These are phyloP conservation scores for Kurtzmaniella quercitrusa DNA, from an alignment of 1,139 yeast genomes.

Conservation along the genomic window DNA sequence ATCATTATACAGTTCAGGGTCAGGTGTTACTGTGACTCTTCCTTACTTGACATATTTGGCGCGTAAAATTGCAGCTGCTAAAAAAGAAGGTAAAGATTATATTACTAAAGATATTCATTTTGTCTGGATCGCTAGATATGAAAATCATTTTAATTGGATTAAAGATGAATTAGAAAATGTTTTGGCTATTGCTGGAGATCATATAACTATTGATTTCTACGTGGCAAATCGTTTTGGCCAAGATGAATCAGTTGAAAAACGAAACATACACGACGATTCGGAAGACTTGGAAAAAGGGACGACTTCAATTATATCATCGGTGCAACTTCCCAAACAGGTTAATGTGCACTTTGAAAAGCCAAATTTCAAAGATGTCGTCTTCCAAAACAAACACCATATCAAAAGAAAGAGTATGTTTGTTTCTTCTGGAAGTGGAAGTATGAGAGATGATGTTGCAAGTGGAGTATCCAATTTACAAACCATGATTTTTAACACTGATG, in stretches of 20 bases:
- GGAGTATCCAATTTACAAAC: conserved; percentile 39
- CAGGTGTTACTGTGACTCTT: conserved; percentile 54
- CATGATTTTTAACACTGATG: conserved; percentile 28
- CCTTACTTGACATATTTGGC: conserved; percentile 39
- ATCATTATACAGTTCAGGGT: conserved; percentile 43
- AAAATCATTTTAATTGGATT: conserved; percentile 44
- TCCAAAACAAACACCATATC: conserved; percentile 18
- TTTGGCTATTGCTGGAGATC: conserved; percentile 19
- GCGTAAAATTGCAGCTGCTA: conserved; percentile 14
- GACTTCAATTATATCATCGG: conserved; percentile 2
- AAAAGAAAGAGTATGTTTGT: conserved; percentile 43
- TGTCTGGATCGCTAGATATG: conserved; percentile 45
- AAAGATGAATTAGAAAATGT: conserved; percentile 34
- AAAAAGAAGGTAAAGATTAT: conserved; percentile 10
- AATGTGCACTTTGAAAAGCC: conserved; percentile 32
- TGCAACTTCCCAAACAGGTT: conserved; percentile 9
- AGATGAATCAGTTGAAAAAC: neutral
- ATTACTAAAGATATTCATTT: conserved; percentile 33
- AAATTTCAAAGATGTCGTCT: conserved; percentile 18
- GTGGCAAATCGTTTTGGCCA: conserved; percentile 7
- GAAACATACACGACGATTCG: too few species aligned
- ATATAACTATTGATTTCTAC: conserved; percentile 25
- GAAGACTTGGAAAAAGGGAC: conserved; percentile 15
- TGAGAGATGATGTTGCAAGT: conserved; percentile 42
- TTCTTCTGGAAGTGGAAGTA: conserved; percentile 48